Evolutionary conservation across 106 monocot genomes (phyloP), one percentile per base, ranked within the genome.

Genomic region (Phalaenopsis equestris): DNA sequence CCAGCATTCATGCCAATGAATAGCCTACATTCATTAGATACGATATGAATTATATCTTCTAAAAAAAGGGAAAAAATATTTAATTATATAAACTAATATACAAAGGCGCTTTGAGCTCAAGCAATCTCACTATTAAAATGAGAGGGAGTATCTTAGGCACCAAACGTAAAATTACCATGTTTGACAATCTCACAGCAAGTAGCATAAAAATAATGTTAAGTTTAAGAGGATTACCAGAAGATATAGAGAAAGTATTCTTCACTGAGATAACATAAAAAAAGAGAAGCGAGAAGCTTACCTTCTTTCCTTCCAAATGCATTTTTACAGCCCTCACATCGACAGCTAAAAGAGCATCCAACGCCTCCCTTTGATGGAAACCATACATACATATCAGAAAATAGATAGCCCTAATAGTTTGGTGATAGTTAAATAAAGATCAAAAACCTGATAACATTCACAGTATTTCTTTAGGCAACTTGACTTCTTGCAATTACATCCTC

Each of bases 381-480:
- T 15, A 37, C 61, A 77, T 21, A 1, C 58, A 75, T 58, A 67
- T 86, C 45, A 84, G 45, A 81, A 24, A 49, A 72, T 56, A 77
- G 30, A 73, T 41, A 21, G 55, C 5, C 76, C 2, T 57, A 2
- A 79, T 16, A 77, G 61, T 41, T 19, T 8, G 56, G 73, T 41
- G n/a, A 8, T 72, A 42, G 24, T 38, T 39, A 81, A 56, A 55
- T 24, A 18, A 74, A 83, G 78, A 79, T 24, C 42, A 10, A 56
- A 80, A 84, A 99, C 98, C 98, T 99, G 98, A 78, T 88, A 99
- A 82, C 98, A 99, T 85, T 99, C 98, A 79, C 94, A 94, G 58
- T 99, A 99, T 88, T 99, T 99, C 88, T 99, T 99, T 19, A 99
- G 83, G 74, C 98, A 99, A 79, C 86, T 91, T 47, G 98, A 99